A percentile compares a stretch with the other conserved stretches of the same genome.
phyloP scores from a whole-genome alignment of 176 grass and related monocot genomes.

The Musa itinerans region DNA sequence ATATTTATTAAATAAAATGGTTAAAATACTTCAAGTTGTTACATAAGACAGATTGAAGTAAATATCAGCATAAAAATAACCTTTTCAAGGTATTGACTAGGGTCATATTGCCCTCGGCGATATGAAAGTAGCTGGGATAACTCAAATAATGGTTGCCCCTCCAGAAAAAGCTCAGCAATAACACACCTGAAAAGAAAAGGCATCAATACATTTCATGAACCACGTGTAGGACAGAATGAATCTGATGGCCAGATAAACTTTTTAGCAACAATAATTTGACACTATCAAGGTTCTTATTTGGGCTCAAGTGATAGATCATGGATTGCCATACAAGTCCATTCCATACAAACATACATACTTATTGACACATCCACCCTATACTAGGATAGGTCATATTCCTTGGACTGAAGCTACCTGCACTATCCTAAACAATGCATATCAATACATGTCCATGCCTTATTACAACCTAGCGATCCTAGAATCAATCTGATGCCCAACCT shows the following conservation, averaged over 20 bases:
- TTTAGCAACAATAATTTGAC: neutral
- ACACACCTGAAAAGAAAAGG: slow-evolving; percentile 61
- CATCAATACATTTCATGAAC: neutral
- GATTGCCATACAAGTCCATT: neutral
- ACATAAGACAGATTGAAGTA: neutral
- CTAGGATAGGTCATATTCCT: neutral
- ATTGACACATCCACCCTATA: neutral
- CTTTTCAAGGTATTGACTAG: slow-evolving; percentile 63
- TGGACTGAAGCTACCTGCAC: no score
- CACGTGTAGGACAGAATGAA: neutral
- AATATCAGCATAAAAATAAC: slow-evolving; percentile 28
- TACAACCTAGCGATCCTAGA: neutral
- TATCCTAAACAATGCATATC: no score
- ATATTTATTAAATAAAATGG: neutral
- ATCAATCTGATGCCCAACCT: neutral
- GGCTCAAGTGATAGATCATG: neutral
- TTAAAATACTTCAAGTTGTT: neutral
- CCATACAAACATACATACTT: neutral
- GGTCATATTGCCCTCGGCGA: slow-evolving; percentile 90
- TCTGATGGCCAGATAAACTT: neutral
- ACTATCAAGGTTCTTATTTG: neutral
- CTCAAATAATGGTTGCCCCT: slow-evolving; percentile 88
- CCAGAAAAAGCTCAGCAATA: slow-evolving; percentile 89
- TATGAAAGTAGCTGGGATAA: slow-evolving; percentile 89
- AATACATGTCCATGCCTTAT: neutral